Evolutionary conservation across 495 filamentous ascomycete genomes (phyloP).

Genomic region (Trichodelitschia bisporula): DNA sequence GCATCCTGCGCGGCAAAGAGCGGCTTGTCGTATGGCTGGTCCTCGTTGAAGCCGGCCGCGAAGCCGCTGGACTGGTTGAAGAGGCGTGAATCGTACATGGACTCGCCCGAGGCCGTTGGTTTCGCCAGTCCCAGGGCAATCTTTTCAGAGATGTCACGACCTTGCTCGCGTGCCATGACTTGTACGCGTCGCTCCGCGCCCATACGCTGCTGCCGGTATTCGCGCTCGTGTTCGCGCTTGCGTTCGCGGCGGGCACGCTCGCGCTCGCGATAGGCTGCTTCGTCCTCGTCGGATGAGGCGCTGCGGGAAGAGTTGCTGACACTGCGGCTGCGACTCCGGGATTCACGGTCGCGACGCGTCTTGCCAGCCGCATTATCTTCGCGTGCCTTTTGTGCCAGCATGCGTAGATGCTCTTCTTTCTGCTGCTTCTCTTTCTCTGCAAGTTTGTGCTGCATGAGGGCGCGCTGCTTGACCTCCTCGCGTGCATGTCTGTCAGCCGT

Average conservation of each 20-base stretch:
- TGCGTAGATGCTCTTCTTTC: slow-evolving; percentile 81
- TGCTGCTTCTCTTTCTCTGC: slow-evolving; percentile 89
- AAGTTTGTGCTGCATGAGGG: slow-evolving; percentile 84
- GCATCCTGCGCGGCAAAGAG: slow-evolving; percentile 93
- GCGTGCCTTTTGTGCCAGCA: slow-evolving; percentile 74
- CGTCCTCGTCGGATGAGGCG: slow-evolving; percentile 21
- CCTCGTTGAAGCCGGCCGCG: slow-evolving; percentile 81
- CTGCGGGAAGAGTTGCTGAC: slow-evolving; percentile 1
- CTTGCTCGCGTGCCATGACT: slow-evolving; percentile 80
- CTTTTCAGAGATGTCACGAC: slow-evolving; percentile 94
- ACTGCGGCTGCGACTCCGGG: slow-evolving; percentile 10
- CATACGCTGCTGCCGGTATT: slow-evolving; percentile 87
- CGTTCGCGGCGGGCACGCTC: slow-evolving; percentile 52
- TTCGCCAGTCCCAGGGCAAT: slow-evolving; percentile 89
- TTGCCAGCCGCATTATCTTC: slow-evolving; percentile 33
- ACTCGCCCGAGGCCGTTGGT: slow-evolving; percentile 65
- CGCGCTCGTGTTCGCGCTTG: slow-evolving; percentile 58
- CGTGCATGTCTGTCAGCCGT: slow-evolving; percentile 86
- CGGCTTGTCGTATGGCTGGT: slow-evolving; percentile 92
- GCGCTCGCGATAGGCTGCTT: slow-evolving; percentile 50
- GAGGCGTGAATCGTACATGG: slow-evolving; percentile 89
- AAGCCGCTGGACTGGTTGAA: slow-evolving; percentile 91
- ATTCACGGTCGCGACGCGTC: slow-evolving; percentile 18
- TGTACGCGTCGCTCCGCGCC: slow-evolving; percentile 75
- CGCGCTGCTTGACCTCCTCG: slow-evolving; percentile 82